Evolutionary conservation across 192 early-diverging fungal species (phyloP).

Genomic region (Backusella liffmaniae): DNA sequence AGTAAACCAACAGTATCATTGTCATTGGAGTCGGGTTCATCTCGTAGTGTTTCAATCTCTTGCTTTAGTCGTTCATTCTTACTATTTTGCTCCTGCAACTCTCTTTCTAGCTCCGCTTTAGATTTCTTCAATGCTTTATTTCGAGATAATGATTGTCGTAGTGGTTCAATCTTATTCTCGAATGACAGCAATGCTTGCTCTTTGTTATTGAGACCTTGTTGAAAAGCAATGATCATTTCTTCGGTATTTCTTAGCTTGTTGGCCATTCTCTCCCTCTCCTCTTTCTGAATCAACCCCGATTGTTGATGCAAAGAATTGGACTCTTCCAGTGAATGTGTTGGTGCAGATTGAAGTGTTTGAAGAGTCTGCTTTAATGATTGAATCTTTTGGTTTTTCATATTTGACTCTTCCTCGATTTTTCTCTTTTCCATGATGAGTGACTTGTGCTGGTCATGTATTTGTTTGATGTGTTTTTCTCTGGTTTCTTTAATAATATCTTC

Average conservation of each 20-base stretch:
- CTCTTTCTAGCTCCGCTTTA: neutral
- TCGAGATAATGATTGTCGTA: neutral
- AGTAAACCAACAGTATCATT: neutral
- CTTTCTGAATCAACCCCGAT: neutral
- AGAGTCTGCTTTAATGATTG: neutral
- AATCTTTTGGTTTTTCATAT: neutral
- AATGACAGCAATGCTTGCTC: neutral
- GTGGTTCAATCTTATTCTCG: neutral
- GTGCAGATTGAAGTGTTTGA: neutral
- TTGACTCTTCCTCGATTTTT: neutral
- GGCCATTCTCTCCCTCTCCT: neutral
- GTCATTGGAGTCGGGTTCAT: neutral
- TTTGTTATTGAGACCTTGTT: neutral
- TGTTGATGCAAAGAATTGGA: neutral
- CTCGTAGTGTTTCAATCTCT: neutral
- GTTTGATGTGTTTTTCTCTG: neutral
- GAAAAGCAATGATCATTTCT: neutral
- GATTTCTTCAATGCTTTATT: neutral
- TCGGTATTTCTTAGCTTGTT: neutral
- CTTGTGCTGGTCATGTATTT: neutral
- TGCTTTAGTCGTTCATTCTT: neutral
- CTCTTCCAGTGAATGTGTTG: neutral
- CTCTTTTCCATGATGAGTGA: neutral
- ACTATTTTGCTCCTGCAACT: neutral
- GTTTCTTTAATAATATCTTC: neutral